These are phyloP conservation scores for Cyberlindnera bimundalis DNA, from an alignment of 805 yeast species.

Conservation along the genomic window DNA sequence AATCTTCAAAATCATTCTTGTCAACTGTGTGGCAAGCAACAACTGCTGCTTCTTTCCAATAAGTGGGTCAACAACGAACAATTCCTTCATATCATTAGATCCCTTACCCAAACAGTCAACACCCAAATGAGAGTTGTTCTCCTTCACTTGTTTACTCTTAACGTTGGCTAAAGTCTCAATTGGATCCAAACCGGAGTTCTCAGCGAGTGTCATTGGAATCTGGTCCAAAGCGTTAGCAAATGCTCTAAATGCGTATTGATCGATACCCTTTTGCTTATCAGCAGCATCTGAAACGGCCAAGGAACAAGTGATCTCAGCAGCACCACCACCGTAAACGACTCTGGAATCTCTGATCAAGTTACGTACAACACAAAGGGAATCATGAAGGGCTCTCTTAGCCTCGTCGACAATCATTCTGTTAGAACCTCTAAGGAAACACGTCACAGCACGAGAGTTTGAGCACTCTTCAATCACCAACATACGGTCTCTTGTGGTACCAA, in stretches of 20 bases:
- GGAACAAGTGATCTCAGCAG: conserved; percentile 93
- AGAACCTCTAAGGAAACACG: conserved; percentile 92
- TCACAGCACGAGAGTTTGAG: conserved; percentile 82
- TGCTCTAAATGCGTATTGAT: conserved; percentile 96
- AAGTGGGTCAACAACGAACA: conserved; percentile 93
- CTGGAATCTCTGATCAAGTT: conserved; percentile 88
- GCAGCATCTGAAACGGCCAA: conserved; percentile 89
- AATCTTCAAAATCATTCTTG: conserved; percentile 96
- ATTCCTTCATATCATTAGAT: conserved; percentile 87
- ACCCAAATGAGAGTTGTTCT: conserved; percentile 69
- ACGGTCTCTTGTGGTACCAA: conserved; percentile 95
- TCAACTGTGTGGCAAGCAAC: conserved; percentile 91
- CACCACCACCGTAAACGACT: conserved; percentile 99
- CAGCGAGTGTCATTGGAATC: conserved; percentile 93
- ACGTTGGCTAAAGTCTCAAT: conserved; percentile 83
- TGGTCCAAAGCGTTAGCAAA: conserved; percentile 88
- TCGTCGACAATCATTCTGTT: conserved; percentile 98
- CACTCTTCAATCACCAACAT: conserved; percentile 94
- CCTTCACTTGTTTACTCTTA: conserved; percentile 81
- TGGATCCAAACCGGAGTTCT: conserved; percentile 93
- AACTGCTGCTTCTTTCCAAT: conserved; percentile 97
- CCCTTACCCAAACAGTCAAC: conserved; percentile 92
- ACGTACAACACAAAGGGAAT: conserved; percentile 95
- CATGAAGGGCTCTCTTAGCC: conserved; percentile 94
- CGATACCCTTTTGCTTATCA: conserved; percentile 89